Base-by-base conservation (phyloP, 805 yeast genomes). In the Candida easanensis region DNA sequence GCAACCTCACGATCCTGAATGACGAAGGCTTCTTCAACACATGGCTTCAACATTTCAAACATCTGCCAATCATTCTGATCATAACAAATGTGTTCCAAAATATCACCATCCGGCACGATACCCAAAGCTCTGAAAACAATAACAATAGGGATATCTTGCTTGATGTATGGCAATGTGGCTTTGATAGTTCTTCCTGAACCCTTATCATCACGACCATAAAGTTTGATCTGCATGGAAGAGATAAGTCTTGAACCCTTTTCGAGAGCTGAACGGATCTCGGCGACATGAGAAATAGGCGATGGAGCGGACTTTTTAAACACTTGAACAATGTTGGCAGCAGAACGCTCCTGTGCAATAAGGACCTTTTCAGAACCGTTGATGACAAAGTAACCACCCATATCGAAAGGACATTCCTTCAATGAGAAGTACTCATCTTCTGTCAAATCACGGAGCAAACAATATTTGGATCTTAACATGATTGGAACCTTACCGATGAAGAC, bases 301-400 rank as follows among this genome's bases (percentile, higher is more conserved):
- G 96, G 96, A 4, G 97, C 96, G 6, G 98, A 88, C 67, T 93
- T 93, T 66, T 88, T 91, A 76, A 93, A 93, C 18, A 93, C 99
- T 71, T 93, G 99, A 30, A 93, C 99, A 53, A 93, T 93, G 63
- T 93, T 93, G 38, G 99, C 99, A 13, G 99, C 98, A 47, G 93
- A 82, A 65, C 99, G 81, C 69, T 93, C 99, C 70, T 93, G 99
- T 25, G 99, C 99, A 71, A 93, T 93, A 60, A 93, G 74, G 44
- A 93, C 99, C 66, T 93, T 93, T 65, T 93, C 99, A 17, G 97
- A 88, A 58, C 99, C 99, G 70, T 93, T 93, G 62, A 93, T 93
- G 56, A 93, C 90, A 63, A 93, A 93, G 68, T 93, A 93, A 50
- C 99, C 99, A 66, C 99, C 99, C 95, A 93, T 95, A 75, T 93